These are phyloP conservation scores for Blastomyces silverae DNA, from an alignment of 2,329 filamentous ascomycete species.

Conservation along the genomic window DNA sequence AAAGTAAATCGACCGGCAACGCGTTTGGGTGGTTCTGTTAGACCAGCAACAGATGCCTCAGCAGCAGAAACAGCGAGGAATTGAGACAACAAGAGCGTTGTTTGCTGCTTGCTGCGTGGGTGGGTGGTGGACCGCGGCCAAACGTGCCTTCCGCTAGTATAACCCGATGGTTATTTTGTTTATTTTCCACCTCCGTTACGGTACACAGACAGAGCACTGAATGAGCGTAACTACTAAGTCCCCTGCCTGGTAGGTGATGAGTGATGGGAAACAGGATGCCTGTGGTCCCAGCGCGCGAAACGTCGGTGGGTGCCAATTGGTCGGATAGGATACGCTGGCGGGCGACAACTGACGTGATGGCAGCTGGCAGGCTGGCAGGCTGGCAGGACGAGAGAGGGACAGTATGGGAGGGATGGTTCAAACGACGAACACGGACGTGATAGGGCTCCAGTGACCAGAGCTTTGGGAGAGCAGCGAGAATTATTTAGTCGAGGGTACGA, in stretches of 20 bases:
- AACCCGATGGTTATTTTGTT: background rate
- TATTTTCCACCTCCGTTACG: background rate
- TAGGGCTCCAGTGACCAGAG: slow-evolving; percentile 11
- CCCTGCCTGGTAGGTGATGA: background rate
- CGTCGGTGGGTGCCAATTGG: background rate
- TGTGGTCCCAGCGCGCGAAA: slow-evolving; percentile 2
- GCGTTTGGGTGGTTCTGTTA: slow-evolving; percentile 4
- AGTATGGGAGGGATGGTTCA: background rate
- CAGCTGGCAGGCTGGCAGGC: background rate
- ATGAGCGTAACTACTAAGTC: background rate
- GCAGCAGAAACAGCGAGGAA: background rate
- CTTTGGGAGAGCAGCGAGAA: slow-evolving; percentile 11
- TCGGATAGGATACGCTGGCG: background rate
- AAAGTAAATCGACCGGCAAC: slow-evolving; percentile 9
- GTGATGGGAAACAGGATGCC: background rate
- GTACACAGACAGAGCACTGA: background rate
- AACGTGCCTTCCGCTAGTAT: slow-evolving; percentile 11
- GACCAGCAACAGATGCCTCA: slow-evolving; percentile 8
- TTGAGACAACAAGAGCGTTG: background rate
- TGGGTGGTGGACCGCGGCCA: background rate
- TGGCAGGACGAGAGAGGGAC: background rate
- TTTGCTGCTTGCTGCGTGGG: background rate
- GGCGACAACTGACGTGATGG: background rate
- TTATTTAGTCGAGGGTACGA: slow-evolving; percentile 11
- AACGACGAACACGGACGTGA: slow-evolving; percentile 3